Evolutionary conservation across 2,329 filamentous ascomycete species (phyloP), one percentile per base, ranked within the genome.

Genomic region (Cladorrhinum sp.): DNA sequence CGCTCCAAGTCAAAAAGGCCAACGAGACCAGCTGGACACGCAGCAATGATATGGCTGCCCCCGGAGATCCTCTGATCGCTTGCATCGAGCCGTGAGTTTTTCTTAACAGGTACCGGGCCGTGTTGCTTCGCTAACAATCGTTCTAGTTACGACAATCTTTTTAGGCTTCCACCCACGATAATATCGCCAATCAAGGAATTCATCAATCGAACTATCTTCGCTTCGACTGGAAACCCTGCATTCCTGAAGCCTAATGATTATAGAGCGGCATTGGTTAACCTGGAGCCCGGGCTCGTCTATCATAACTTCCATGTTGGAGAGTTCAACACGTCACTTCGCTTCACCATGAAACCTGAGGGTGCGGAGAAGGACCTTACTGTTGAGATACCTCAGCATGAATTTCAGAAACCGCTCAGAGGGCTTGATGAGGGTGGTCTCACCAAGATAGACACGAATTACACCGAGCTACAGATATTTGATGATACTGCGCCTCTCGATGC

Each of bases 41-140:
- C 9, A 51, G 18, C 12, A 58, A n/a, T 9, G 18, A 18, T 1
- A 39, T 51, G 26, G 21, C 14, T 14, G 42, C 28, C 10, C 26
- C 24, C 46, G 12, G 26, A 23, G 18, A 58, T 33, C 16, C 42
- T 18, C 18, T 46, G 12, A 21, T 18, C 7, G 53, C 55, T n/a
- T 65, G 64, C 28, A 50, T 65, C 1, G 64, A 65, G n/a, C 64
- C 64, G 61, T 63, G 36, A 33, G 63, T 56, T 16, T 2, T 4
- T 8, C 24, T 33, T 28, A 28, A 28, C 26, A 5, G 26, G 26
- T 28, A 28, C 4, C 9, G 26, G 26, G 26, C 9, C n/a, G n/a
- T n/a, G n/a, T n/a, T n/a, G n/a, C n/a, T n/a, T n/a, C n/a, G n/a
- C n/a, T n/a, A n/a, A n/a, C n/a, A n/a, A n/a, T n/a, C n/a, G n/a